Percentiles rank a stretch among this genome's conserved stretches.
Evolutionary conservation across 192 early-diverging fungal species (phyloP).

Genomic region (Coemansia brasiliensis): DNA sequence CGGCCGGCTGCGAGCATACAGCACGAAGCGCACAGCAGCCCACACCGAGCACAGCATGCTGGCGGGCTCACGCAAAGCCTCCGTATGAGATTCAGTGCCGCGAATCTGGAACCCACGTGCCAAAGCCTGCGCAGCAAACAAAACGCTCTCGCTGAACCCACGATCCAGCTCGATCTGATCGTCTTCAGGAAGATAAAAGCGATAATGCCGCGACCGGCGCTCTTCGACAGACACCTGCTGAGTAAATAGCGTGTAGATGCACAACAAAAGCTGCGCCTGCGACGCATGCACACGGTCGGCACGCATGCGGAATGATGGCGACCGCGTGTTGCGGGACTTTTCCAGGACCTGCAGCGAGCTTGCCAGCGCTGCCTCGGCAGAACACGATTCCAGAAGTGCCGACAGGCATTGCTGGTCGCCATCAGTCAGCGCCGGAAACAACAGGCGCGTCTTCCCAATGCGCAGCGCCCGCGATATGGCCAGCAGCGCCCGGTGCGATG

Average conservation of each 20-base stretch:
- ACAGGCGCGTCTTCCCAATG: constrained; percentile 2
- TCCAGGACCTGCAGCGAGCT: constrained; percentile 28
- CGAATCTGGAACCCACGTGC: constrained; percentile 66
- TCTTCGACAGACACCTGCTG: constrained; percentile 42
- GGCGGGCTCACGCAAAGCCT: constrained; percentile 56
- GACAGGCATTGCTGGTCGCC: constrained; percentile 5
- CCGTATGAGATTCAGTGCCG: constrained; percentile 62
- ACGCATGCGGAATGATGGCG: constrained; percentile 39
- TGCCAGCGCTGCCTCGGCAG: constrained; percentile 34
- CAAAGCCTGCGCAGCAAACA: constrained; percentile 70
- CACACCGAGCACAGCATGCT: constrained; percentile 57
- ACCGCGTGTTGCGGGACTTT: constrained; percentile 21
- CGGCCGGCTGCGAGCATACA: constrained; percentile 31
- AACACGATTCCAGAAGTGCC: constrained; percentile 17
- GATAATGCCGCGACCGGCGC: constrained; percentile 58
- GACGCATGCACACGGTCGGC: constrained; percentile 62
- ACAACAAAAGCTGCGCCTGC: constrained; percentile 58
- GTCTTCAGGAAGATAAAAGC: constrained; percentile 62
- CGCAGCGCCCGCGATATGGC: constrained; percentile 12
- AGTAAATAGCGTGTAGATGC: constrained; percentile 57
- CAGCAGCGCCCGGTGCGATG: constrained; percentile 20
- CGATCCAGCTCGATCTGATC: constrained; percentile 69
- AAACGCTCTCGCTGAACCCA: constrained; percentile 69
- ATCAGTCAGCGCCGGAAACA: neutral
- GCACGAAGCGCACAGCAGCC: constrained; percentile 59